Evolutionary conservation across 106 monocot species (phyloP), one percentile per base, ranked within the genome.

Genomic region (Agapanthus africanus): DNA sequence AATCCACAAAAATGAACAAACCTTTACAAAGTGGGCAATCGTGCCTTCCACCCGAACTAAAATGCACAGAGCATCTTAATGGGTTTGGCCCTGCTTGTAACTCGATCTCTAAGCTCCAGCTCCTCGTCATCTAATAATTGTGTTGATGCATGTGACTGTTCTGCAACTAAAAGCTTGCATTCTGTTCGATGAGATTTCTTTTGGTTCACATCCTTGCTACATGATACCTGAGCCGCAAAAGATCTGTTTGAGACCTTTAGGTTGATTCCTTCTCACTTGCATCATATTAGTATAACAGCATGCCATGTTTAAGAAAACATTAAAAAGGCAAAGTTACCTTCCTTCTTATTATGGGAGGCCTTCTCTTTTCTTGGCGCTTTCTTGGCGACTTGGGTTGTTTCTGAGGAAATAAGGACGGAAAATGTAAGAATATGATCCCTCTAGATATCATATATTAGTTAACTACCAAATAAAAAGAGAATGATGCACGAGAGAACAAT

Each of bases 1-100:
- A 67, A 39, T 35, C 4, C 47, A 60, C 15, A 26, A 36, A 4
- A 68, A 51, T 44, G 35, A n/a, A 62, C 69, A 41, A 39, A 91
- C 95, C 95, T 97, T 97, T 97, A 79, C 95, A 97, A 70, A 97
- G 79, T 71, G 91, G 84, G 57, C 95, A 97, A 54, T 71, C 84
- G 57, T 81, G 81, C 66, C 50, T 65, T 49, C 91, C 86, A 60
- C 61, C 86, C 64, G 88, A 88, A 67, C 74, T 38, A 70, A 91
- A 73, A 67, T 97, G 95, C 26, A 74, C 79, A 35, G 86, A 87
- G 71, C 91, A 91, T 82, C 79, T 81, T 54, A 82, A 80, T 31
- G 85, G 76, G 72, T 79, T 95, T 64, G 83, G 77, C 31, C 78
- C 76, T 59, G 75, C 68, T 54, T 91, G 83, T 52, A 89, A 72